Base-by-base conservation (phyloP, 768 basidiomycete species). In the Lyophyllum shimeji region DNA sequence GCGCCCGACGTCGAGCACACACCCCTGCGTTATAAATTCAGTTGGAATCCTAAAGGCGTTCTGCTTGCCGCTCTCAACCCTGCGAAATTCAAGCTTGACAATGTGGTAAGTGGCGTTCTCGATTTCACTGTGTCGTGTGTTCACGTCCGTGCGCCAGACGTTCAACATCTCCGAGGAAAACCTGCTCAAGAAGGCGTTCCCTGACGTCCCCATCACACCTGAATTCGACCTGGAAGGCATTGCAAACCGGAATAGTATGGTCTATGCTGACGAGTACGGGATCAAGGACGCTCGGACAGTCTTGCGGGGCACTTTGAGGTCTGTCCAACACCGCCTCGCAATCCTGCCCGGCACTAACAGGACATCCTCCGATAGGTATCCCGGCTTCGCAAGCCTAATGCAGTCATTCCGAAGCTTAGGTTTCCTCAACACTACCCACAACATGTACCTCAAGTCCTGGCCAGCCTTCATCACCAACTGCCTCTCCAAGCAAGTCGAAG, bases 1-100 rank as follows among this genome's bases (percentile, higher is more conserved):
- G 86, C 88, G 0, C 91, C 91, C 0, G 89, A 89, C 42, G 77
- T 77, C 7, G 63, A 71, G 8, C 69, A 76, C 58, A 83, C 88
- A 15, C 93, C 93, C 1, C 72, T 95, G 9, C 80, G 87, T n/a
- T 95, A 96, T 65, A 96, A 95, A 66, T 94, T 94, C 66, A 92
- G 93, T 61, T 98, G 95, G 95, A 90, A 85, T 47, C 94, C 95
- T 0, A 78, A 85, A 55, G 95, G 93, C 5, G 94, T 96, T 7
- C 72, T 98, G 37, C 82, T 78, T 15, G 95, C 94, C 2, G 90
- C 90, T 0, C 69, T 85, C 54, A 93, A 95, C 60, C 68, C 74
- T 0, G 93, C 95, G 1, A 67, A 65, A 37, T 97, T 85, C 69
- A 80, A 81, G 63, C 72, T 93, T 23, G 61, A 74, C 27, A 75